Evolutionary conservation across 2,329 filamentous ascomycete species (phyloP).

Genomic region (Rhynchosporium secalis): DNA sequence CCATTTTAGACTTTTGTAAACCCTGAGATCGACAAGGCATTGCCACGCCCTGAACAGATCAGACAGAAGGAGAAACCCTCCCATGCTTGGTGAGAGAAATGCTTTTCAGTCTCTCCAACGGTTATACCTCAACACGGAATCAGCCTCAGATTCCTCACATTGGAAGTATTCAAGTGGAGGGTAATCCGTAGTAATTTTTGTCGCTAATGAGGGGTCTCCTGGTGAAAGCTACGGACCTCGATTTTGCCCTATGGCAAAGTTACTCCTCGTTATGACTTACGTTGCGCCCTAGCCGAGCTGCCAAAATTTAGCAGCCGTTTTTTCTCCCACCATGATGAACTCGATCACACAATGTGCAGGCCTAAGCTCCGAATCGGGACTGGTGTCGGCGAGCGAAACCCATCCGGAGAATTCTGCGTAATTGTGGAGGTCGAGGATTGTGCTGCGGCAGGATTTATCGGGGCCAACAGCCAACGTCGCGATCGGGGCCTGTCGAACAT

Average conservation of each 20-base stretch:
- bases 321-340: constrained; percentile 5
- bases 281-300: constrained; percentile 26
- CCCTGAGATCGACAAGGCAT: constrained; percentile 18
- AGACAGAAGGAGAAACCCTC: constrained; percentile 25
- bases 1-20: constrained; percentile 11
- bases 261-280: constrained; percentile 29
- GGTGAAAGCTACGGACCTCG: constrained; percentile 11
- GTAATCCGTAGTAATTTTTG: constrained; percentile 5
- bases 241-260: constrained; percentile 28
- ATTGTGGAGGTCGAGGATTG: constrained; percentile 6
- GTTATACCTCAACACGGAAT: constrained; percentile 23
- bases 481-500: constrained; percentile 4
- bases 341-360: constrained; percentile 3
- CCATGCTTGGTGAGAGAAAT: constrained; percentile 7
- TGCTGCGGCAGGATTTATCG: constrained; percentile 22
- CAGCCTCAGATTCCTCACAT: neutral
- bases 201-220: constrained; percentile 21
- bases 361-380: constrained; percentile 7
- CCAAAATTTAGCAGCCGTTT: constrained; percentile 17
- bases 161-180: neutral
- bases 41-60: constrained; percentile 16
- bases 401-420: constrained; percentile 28
- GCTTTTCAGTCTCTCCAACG: too few relatives aligned
- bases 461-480: constrained; percentile 20
- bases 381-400: constrained; percentile 24